Conservation (phyloP, 768 basidiomycete species). For the Melanogaster broomeanus region DNA sequence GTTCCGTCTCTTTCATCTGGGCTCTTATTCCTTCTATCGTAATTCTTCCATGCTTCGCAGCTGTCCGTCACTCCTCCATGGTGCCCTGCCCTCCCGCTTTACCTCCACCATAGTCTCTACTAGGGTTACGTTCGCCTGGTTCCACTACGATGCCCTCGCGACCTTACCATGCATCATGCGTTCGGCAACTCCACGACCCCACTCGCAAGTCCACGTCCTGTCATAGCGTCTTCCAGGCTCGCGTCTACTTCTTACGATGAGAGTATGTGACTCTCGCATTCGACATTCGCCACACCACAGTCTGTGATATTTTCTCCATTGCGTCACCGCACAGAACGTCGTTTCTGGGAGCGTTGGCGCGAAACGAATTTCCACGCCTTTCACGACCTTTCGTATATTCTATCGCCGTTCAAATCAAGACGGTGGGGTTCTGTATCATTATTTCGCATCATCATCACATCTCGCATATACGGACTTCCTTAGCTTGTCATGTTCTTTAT, state of each 20-base stretch:
- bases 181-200: slow-evolving; percentile 26
- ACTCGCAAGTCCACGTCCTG: background rate
- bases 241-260: background rate
- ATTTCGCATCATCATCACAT: slow-evolving; percentile 30
- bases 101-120: slow-evolving; percentile 21
- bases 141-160: slow-evolving; percentile 2
- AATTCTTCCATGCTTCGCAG: slow-evolving; percentile 18
- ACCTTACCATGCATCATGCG: slow-evolving; percentile 23
- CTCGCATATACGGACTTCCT: slow-evolving; percentile 23
- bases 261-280: background rate
- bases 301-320: slow-evolving; percentile 9
- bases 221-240: slow-evolving; percentile 19
- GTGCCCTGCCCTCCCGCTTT: slow-evolving; percentile 17
- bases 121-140: slow-evolving; percentile 21
- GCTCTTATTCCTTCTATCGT: slow-evolving; percentile 20
- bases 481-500: slow-evolving; percentile 22
- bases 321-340: slow-evolving; percentile 4
- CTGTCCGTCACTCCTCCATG: slow-evolving; percentile 9
- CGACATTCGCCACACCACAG: background rate
- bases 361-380: slow-evolving; percentile 28
- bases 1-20: slow-evolving; percentile 18
- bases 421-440: slow-evolving; percentile 35
- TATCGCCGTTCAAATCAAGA: slow-evolving; percentile 23
- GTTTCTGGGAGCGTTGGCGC: slow-evolving; percentile 14
- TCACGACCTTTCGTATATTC: slow-evolving; percentile 31